Evolutionary conservation across 345 rosid genomes (phyloP), one percentile per base, ranked within the genome.

Genomic region (Luvunga scandens): DNA sequence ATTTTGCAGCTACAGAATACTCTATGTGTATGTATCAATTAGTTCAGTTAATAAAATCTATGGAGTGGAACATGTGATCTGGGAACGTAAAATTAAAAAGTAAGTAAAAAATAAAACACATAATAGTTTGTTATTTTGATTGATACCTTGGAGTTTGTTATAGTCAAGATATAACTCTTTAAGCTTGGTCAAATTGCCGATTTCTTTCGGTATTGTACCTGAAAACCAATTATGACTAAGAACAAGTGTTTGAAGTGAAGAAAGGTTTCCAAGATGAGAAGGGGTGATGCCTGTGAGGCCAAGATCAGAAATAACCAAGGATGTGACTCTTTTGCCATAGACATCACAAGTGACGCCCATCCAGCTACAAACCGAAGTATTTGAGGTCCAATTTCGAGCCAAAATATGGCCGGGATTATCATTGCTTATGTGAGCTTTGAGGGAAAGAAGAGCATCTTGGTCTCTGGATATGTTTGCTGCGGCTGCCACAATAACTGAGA

Each of bases 221-320:
- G 36, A 27, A 64, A 64, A 30, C 21, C 7, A 19, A 34, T 64
- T 64, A 14, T 18, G 7, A 64, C 36, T 30, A 5, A 64, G 68
- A 64, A 10, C 18, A 10, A 61, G 65, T 61, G 30, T 24, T 61
- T 61, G 31, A 0, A 61, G 28, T 3, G 31, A 10, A 61, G 65
- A 64, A 12, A 64, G 36, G 27, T 3, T 64, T 30, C n/a, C 68
- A 4, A 64, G 68, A 5, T 75, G 60, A 34, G 76, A 72, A 36
- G 83, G 72, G 34, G 75, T 64, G 19, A 9, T 53, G 24, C 83
- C 83, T 4, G 13, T 16, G 30, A 76, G 83, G 33, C 28, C 16
- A 75, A 80, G 38, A 67, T 39, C 71, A 1, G 66, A 2, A 24
- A 80, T 78, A 69, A 36, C 13, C 61, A 79, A 74, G 42, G 42